Evolutionary conservation across 169 alveolate species (phyloP), one percentile per base, ranked within the genome.

Genomic region (Neospora caninum): DNA sequence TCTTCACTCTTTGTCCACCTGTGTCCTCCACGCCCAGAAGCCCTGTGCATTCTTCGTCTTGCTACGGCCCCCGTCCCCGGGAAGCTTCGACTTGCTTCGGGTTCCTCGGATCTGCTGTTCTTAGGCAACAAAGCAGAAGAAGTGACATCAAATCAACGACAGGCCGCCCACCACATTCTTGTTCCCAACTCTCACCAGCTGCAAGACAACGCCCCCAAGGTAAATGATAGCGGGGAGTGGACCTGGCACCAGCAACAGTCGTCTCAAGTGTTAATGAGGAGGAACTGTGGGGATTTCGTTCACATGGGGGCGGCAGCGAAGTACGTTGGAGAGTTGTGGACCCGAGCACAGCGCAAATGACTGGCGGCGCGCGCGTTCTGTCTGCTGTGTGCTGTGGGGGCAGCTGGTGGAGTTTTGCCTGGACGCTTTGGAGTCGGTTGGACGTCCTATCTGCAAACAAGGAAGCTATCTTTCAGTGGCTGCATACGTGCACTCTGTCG

Each of bases 341-440:
- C 36, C 29, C 10, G 45, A 78, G 27, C 0, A 22, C 43, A 31
- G 27, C 0, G 2, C 87, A 9, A 42, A 22, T 31, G 83, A 78
- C 87, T 78, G 87, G 7, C 34, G 53, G 45, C 36, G 78, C 34
- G 34, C 31, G 20, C 34, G 27, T 49, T 64, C 36, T 34, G 34
- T 70, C 83, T 22, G 39, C 25, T 78, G 42, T 78, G 83, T 36
- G 34, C 20, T 80, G 10, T 45, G 54, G 4, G 27, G 20, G 27
- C 89, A 82, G 89, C 54, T 82, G 27, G 89, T 82, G 41, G 89
- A 82, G 41, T 82, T 82, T 69, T 82, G n/a, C 54, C 7, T 82
- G 13, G 89, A 82, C 54, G 36, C 41, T 38, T 18, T 82, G 58
- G 89, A 82, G 89, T 82, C 67, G 18, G 41, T 82, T 18, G 89